phyloP scores from a whole-genome alignment of 768 basidiomycete species.

The Amanita fuliginea region DNA sequence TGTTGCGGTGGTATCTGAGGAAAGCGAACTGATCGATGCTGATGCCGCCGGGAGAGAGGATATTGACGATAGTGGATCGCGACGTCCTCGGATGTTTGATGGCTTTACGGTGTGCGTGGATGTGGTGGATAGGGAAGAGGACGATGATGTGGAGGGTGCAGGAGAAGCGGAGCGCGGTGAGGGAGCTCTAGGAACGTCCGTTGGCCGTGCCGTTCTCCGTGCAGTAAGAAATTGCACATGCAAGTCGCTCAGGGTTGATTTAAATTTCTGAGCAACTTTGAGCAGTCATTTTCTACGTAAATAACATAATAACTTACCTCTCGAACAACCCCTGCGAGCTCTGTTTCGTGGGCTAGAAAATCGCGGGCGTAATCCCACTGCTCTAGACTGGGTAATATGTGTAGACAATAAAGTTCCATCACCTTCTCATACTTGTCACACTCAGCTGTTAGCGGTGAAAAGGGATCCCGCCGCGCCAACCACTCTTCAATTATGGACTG shows the following conservation, averaged over 20 bases:
- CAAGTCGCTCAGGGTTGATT: slow-evolving; percentile 28
- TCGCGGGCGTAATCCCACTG: slow-evolving; percentile 77
- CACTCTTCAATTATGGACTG: slow-evolving; percentile 68
- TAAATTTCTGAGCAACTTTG: slow-evolving; percentile 21
- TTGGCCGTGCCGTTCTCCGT: slow-evolving; percentile 14
- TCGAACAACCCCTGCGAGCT: slow-evolving; percentile 38
- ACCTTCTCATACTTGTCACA: slow-evolving; percentile 62
- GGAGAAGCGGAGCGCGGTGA: slow-evolving; percentile 14
- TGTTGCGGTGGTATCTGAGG: slow-evolving; percentile 29
- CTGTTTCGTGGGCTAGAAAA: slow-evolving; percentile 64
- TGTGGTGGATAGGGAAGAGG: slow-evolving; percentile 59
- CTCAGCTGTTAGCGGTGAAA: slow-evolving; percentile 17
- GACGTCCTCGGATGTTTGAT: slow-evolving; percentile 23
- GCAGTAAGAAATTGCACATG: slow-evolving; percentile 26
- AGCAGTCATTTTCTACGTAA: slow-evolving; percentile 6
- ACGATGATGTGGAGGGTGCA: slow-evolving; percentile 43
- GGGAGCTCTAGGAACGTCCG: slow-evolving; percentile 7
- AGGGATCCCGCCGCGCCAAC: slow-evolving; percentile 48
- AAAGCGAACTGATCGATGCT: slow-evolving; percentile 23
- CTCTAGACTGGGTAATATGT: slow-evolving; percentile 58
- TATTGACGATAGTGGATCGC: slow-evolving; percentile 14
- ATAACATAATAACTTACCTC: slow-evolving; percentile 29
- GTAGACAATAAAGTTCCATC: slow-evolving; percentile 65
- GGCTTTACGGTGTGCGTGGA: slow-evolving; percentile 69
- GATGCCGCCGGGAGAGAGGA: slow-evolving; percentile 18